Evolutionary conservation across 192 early-diverging fungal genomes (phyloP), one percentile per base, ranked within the genome.

Genomic region (Pilobolus umbonatus): DNA sequence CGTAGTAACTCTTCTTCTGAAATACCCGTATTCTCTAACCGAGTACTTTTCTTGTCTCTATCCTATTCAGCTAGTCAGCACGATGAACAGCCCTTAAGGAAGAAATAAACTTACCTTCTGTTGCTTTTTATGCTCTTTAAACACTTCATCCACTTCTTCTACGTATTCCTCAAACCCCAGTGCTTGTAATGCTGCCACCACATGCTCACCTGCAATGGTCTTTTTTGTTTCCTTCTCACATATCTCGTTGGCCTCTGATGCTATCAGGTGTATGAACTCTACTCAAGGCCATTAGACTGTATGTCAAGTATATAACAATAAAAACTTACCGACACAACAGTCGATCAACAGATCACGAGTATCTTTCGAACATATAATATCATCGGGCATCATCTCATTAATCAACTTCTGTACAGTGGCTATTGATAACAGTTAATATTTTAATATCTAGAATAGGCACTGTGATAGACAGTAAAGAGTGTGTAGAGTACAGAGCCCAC

Each of bases 181-280:
- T 43, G 84, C 87, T 70, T 91, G 82, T 42, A 99, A 76, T 6
- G 96, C 91, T 1, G 81, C 59, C 22, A 99, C 75, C 7, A 99
- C 91, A 65, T 99, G 96, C 57, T 99, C 96, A 10, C 93, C 94
- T 0, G 93, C 86, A 61, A 99, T 99, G 8, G 96, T 97, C 79
- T 96, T 99, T 66, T 94, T 94, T 4, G 83, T 74, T 56, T 95
- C 95, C 61, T 95, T 94, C 69, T 99, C 96, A 71, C 94, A 97
- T 31, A 89, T 86, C 53, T 96, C 94, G 70, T 95, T 99, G 10
- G 96, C 92, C 69, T 95, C 86, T 4, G 93, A 89, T 22, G 95
- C 88, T 26, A 98, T 80, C 64, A 98, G 72, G 46, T 98, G 95
- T 39, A 98, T 95, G 61, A 98, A 97, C 71, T 98, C 95, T 91